Conservation (phyloP, 495 filamentous ascomycete genomes). For the Aspergillus diversus region DNA sequence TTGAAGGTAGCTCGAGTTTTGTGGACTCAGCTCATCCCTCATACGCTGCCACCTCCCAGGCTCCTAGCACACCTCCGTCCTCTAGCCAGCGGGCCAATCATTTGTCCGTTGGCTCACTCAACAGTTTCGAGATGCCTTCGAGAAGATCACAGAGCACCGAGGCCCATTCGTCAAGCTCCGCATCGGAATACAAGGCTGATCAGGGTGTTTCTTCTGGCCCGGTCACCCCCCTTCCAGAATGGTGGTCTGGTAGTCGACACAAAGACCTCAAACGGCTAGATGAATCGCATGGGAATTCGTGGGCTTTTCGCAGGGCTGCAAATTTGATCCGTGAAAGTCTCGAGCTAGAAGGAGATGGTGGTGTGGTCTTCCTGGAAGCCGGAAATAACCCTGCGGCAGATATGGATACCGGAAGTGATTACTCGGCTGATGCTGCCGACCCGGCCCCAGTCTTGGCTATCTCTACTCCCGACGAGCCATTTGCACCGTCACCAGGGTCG, state of each 20-base stretch:
- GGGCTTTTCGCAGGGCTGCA: conserved; percentile 58
- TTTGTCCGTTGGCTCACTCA: conserved; percentile 34
- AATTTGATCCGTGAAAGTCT: conserved; percentile 61
- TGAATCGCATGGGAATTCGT: conserved; percentile 44
- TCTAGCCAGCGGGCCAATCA: conserved; percentile 33
- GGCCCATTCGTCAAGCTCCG: conserved; percentile 35
- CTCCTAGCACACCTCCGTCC: conserved; percentile 32
- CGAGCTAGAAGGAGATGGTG: conserved; percentile 53
- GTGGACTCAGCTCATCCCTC: conserved; percentile 38
- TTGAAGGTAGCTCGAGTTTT: conserved; percentile 56
- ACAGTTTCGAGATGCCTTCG: conserved; percentile 32
- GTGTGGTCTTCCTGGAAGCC: conserved; percentile 58
- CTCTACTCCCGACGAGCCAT: conserved; percentile 44
- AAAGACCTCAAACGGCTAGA: conserved; percentile 39
- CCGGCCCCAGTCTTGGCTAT: conserved; percentile 44
- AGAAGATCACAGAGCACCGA: conserved; percentile 35
- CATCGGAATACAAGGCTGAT: conserved; percentile 34
- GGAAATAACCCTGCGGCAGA: conserved; percentile 36
- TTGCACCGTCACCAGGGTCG: conserved; percentile 40
- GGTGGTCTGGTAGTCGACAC: conserved; percentile 38
- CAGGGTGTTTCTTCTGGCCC: conserved; percentile 28
- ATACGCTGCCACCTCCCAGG: conserved; percentile 26
- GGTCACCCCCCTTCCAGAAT: conserved; percentile 42
- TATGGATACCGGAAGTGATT: conserved; percentile 39
- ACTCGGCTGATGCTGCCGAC: conserved; percentile 31